These are phyloP conservation scores for Fusarium sp. DNA, from an alignment of 2,329 filamentous ascomycete species.

Conservation along the genomic window DNA sequence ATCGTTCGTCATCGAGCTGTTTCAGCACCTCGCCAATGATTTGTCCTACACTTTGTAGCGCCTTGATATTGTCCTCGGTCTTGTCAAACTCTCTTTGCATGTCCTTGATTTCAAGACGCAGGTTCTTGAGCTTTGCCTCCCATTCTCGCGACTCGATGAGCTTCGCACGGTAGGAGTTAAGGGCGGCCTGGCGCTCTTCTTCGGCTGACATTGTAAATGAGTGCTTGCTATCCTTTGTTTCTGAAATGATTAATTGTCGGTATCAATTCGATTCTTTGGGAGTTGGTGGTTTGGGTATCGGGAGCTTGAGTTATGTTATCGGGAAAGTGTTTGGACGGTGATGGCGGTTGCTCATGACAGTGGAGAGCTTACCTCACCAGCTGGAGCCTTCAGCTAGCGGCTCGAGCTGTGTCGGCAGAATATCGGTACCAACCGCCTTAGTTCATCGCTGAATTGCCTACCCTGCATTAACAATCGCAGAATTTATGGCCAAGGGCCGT, in stretches of 20 bases:
- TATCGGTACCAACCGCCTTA: conserved; percentile 40
- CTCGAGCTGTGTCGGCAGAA: conserved; percentile 47
- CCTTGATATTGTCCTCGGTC: conserved; percentile 99
- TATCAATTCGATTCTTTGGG: background rate
- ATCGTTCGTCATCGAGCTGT: conserved; percentile 98
- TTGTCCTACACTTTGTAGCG: conserved; percentile 97
- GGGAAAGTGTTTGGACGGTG: conserved; percentile 28
- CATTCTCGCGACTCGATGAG: conserved; percentile 96
- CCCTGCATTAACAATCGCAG: background rate
- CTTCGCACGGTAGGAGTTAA: conserved; percentile 82
- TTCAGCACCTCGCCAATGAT: conserved; percentile 99
- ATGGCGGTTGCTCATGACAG: conserved; percentile 39
- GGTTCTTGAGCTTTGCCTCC: conserved; percentile 95
- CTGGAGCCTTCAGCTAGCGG: conserved; percentile 52
- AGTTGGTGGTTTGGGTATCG: conserved; percentile 18
- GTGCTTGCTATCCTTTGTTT: conserved; percentile 2
- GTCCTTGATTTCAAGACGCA: conserved; percentile 95
- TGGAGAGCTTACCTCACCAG: conserved; percentile 56
- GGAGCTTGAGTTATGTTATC: conserved; percentile 30
- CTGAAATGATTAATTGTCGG: background rate
- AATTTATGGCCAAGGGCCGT: background rate
- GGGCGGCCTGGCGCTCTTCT: conserved; percentile 73
- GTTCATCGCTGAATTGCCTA: background rate
- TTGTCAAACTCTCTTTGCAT: conserved; percentile 95
- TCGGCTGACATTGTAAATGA: conserved; percentile 61